Evolutionary conservation across 768 basidiomycete species (phyloP).

Genomic region (Coprinopsis cinerea): DNA sequence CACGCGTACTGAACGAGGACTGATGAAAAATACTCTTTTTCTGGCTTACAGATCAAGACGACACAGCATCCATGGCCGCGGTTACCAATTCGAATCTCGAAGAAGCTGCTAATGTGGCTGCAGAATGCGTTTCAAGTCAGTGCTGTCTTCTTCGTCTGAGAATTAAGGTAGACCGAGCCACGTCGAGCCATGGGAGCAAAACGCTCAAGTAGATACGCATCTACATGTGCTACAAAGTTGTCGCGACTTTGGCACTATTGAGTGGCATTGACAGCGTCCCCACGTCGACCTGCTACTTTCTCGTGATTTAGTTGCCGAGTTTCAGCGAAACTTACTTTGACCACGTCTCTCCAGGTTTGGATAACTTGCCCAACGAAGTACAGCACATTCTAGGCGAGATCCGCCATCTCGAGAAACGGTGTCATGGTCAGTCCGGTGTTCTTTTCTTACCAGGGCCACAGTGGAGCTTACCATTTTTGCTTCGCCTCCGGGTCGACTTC

Average conservation of each 20-base stretch:
- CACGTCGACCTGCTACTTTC: no score
- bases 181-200: no score
- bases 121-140: conserved; percentile 52
- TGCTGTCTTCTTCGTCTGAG: neutral
- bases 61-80: conserved; percentile 8
- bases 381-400: conserved; percentile 49
- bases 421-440: conserved; percentile 29
- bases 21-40: no score
- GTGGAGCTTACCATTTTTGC: no score
- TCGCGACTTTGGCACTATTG: no score
- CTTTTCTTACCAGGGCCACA: neutral
- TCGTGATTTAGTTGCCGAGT: no score
- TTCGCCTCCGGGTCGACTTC: no score
- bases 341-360: conserved; percentile 31
- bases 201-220: neutral
- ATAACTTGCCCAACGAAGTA: conserved; percentile 50
- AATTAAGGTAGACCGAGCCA: neutral
- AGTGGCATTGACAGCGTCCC: neutral
- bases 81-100: conserved; percentile 29
- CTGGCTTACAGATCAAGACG: neutral
- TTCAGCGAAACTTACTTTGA: neutral
- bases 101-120: conserved; percentile 47
- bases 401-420: conserved; percentile 36
- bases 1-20: no score
- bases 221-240: no score